Percentiles rank a stretch among this genome's conserved stretches.
Evolutionary conservation across 176 grass and related monocot genomes (phyloP).

Genomic region (Lolium perenne): DNA sequence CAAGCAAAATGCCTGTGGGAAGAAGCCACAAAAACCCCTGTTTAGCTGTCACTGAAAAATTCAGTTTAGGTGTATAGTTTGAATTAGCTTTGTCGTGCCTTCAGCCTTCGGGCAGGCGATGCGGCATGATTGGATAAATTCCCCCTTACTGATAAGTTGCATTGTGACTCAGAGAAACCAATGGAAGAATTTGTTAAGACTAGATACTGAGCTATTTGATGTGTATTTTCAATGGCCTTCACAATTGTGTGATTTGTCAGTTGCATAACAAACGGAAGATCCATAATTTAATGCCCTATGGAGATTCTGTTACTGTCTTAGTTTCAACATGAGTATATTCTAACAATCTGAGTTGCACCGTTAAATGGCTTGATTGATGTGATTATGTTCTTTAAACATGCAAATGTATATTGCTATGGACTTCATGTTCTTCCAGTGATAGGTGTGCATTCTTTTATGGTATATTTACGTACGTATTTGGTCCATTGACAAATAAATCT

Average conservation of each 20-base stretch:
- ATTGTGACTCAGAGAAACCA: constrained; percentile 47
- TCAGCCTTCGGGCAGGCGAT: constrained; percentile 38
- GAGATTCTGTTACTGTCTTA: constrained; percentile 34
- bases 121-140: constrained; percentile 56
- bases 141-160: constrained; percentile 49
- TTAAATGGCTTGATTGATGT: background rate
- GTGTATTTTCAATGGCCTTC: constrained; percentile 44
- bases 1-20: constrained; percentile 49
- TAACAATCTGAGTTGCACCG: background rate
- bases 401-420: background rate
- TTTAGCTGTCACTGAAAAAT: constrained; percentile 59
- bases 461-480: too few species aligned
- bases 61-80: constrained; percentile 75
- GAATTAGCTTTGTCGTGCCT: constrained; percentile 51
- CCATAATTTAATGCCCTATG: constrained; percentile 47
- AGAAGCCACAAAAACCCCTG: constrained; percentile 44
- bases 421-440: background rate
- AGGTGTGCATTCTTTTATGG: background rate
- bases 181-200: constrained; percentile 41
- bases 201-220: constrained; percentile 46
- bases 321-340: background rate
- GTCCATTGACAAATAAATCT: too few species aligned
- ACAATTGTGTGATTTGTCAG: constrained; percentile 54
- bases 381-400: constrained; percentile 1
- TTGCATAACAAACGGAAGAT: constrained; percentile 54